A percentile compares a stretch with the other conserved stretches of the same genome.
These are phyloP conservation scores for Tuber microsphaerosporum DNA, from an alignment of 495 filamentous ascomycete species.

Conservation along the genomic window DNA sequence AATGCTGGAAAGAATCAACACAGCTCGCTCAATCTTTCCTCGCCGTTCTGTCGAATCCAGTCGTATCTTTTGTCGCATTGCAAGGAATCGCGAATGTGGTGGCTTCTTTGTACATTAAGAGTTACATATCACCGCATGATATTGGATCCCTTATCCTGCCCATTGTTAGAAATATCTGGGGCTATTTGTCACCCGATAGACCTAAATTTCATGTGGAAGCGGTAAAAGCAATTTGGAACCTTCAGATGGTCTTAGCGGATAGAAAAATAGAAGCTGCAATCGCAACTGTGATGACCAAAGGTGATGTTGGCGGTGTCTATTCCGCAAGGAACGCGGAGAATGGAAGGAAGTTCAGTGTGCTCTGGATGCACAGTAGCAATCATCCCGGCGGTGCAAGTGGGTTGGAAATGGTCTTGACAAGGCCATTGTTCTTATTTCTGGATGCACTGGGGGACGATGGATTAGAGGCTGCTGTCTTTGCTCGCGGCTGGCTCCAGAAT, in stretches of 20 bases:
- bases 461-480: conserved; percentile 65
- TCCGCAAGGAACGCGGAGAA: conserved; percentile 50
- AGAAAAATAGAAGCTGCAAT: conserved; percentile 72
- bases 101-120: conserved; percentile 36
- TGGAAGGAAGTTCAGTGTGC: conserved; percentile 59
- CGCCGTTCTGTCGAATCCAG: conserved; percentile 23
- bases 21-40: conserved; percentile 31
- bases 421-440: conserved; percentile 74
- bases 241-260: conserved; percentile 60
- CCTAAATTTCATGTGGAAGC: conserved; percentile 92
- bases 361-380: conserved; percentile 74
- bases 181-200: conserved; percentile 65
- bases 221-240: conserved; percentile 73
- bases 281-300: conserved; percentile 61
- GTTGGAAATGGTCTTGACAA: conserved; percentile 65
- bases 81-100: conserved; percentile 38
- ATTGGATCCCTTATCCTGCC: conserved; percentile 58
- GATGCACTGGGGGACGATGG: conserved; percentile 69
- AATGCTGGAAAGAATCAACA: conserved; percentile 19
- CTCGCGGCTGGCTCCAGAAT: conserved; percentile 74
- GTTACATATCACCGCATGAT: conserved; percentile 29
- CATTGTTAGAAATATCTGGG: conserved; percentile 69
- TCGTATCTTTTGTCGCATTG: conserved; percentile 32
- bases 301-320: conserved; percentile 50
- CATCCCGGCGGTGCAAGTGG: conserved; percentile 53